These are phyloP conservation scores for Myotisia sp. DNA, from an alignment of 2,329 filamentous ascomycete genomes.

Conservation along the genomic window DNA sequence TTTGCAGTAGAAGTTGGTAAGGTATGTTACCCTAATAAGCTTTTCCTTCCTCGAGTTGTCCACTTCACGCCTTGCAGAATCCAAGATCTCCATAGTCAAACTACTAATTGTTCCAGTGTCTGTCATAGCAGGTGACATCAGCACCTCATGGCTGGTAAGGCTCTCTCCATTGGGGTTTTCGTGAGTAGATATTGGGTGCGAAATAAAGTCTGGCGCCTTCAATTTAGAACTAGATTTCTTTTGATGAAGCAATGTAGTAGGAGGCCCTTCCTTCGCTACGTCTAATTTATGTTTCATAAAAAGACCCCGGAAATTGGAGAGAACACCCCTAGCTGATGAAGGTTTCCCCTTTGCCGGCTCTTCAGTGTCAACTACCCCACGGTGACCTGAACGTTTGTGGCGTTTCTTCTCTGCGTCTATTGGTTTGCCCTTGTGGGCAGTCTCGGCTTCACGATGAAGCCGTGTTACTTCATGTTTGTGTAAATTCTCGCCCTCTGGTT, in stretches of 20 bases:
- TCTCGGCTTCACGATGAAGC: no score
- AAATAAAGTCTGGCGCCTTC: background rate
- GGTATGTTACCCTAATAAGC: constrained; percentile 12
- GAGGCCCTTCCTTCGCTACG: constrained; percentile 1
- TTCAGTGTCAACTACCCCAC: background rate
- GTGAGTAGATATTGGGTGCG: background rate
- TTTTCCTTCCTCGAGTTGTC: constrained; percentile 12
- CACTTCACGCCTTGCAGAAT: constrained; percentile 10
- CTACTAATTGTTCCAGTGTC: constrained; percentile 10
- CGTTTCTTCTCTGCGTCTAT: constrained; percentile 4
- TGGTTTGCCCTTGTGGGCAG: no score
- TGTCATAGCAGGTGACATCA: constrained; percentile 8
- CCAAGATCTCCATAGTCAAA: constrained; percentile 12
- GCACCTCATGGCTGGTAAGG: background rate
- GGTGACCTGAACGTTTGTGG: background rate
- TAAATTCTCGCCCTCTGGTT: no score
- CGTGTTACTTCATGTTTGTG: no score
- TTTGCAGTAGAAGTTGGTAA: background rate
- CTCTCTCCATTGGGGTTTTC: background rate
- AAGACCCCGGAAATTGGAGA: constrained; percentile 13
- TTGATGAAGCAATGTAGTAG: no score
- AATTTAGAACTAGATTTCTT: background rate
- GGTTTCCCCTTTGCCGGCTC: constrained; percentile 3
- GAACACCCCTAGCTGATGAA: constrained; percentile 8
- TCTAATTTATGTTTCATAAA: constrained; percentile 12